These are phyloP conservation scores for Sclerotinia sclerotiorum DNA, from an alignment of 2,329 filamentous ascomycete genomes.

Conservation along the genomic window DNA sequence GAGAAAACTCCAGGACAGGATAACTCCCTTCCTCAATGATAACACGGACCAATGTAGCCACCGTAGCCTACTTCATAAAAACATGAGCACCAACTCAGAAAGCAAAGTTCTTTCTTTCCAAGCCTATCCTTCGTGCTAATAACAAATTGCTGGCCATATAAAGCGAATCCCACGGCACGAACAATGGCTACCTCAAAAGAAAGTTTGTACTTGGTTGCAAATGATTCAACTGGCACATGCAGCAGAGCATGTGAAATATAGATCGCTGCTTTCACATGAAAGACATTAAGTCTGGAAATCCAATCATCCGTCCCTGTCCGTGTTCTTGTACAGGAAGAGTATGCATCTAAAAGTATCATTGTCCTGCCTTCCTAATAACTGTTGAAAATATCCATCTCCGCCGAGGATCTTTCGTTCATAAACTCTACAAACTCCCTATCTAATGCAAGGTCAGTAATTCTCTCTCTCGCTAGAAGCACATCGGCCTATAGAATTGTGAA, in stretches of 20 bases:
- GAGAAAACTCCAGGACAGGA: not conserved
- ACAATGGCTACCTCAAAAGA: not conserved
- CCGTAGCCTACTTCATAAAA: not conserved
- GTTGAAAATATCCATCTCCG: conserved; percentile 31
- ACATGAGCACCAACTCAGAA: not conserved
- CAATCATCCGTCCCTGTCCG: not conserved
- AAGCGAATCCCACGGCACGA: not conserved
- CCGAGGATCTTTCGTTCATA: conserved; percentile 36
- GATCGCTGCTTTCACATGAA: not conserved
- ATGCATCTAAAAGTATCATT: not conserved
- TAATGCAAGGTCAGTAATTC: conserved; percentile 25
- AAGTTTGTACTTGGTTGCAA: not conserved
- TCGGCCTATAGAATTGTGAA: no score
- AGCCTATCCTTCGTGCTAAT: not conserved
- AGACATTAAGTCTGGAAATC: not conserved
- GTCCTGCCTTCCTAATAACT: not conserved
- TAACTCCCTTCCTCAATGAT: not conserved
- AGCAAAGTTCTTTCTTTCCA: not conserved
- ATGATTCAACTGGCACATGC: not conserved
- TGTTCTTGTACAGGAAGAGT: not conserved
- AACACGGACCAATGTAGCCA: not conserved
- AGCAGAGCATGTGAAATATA: not conserved
- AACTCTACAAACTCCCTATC: conserved; percentile 43
- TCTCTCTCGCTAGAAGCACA: not conserved
- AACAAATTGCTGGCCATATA: not conserved